phyloP scores from a whole-genome alignment of 495 filamentous ascomycete genomes.

The Viridothelium virens region DNA sequence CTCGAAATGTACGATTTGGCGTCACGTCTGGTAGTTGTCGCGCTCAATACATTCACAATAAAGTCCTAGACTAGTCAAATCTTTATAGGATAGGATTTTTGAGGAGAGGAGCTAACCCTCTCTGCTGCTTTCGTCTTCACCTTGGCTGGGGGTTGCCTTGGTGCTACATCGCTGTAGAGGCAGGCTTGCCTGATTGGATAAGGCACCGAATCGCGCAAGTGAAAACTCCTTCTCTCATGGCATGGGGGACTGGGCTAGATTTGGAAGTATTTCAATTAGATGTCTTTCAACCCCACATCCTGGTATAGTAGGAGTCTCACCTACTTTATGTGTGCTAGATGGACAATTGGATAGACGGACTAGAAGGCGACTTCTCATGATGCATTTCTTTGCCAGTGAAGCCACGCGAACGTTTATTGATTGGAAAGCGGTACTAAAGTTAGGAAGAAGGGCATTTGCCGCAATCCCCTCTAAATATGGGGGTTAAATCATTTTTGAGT shows the following conservation, averaged over 20 bases:
- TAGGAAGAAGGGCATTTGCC: too few relatives aligned
- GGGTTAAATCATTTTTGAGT: too few relatives aligned
- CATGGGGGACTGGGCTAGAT: too few relatives aligned
- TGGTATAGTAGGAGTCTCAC: not conserved
- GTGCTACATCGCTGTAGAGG: not conserved
- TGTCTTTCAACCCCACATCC: too few relatives aligned
- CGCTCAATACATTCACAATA: conserved; percentile 51
- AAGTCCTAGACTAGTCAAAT: not conserved
- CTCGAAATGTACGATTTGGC: conserved; percentile 79
- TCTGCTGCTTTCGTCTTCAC: not conserved
- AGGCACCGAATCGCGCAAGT: not conserved
- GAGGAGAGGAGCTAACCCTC: not conserved
- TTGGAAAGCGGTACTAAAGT: too few relatives aligned
- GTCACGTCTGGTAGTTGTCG: conserved; percentile 82
- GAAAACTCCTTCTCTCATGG: not conserved
- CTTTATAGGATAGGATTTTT: not conserved
- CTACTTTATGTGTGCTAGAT: not conserved
- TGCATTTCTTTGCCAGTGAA: not conserved
- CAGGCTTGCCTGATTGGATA: not conserved
- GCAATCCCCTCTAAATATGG: too few relatives aligned
- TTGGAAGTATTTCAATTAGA: too few relatives aligned
- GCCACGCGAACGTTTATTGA: too few relatives aligned
- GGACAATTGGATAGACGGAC: not conserved
- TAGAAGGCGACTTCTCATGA: not conserved
- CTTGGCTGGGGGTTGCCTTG: not conserved